Evolutionary conservation across 2,329 filamentous ascomycete species (phyloP), one percentile per base, ranked within the genome.

Genomic region (Hymenoscyphus fraxineus): DNA sequence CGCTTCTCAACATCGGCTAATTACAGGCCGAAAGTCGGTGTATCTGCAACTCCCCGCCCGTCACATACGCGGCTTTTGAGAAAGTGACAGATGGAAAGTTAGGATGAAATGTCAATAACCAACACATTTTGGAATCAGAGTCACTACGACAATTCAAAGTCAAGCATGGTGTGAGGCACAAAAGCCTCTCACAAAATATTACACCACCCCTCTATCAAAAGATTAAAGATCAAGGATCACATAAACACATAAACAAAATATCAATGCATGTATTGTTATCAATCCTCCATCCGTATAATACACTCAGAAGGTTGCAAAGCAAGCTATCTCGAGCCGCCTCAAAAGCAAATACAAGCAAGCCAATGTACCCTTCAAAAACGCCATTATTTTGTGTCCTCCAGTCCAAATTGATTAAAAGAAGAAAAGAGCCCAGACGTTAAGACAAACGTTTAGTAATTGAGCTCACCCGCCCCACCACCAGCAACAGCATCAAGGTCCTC

Each of bases 401-500:
- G 19, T 51, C 44, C 44, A 51, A 51, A 51, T 51, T 51, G 44
- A 51, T 51, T 9, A 51, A 35, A 35, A 35, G 9, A 9, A 12
- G 19, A 22, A 22, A 51, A 51, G 10, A 27, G 2, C 44, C n/a
- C 44, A 51, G 12, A 12, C 44, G 44, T 51, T 22, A 10, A 51
- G 4, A 51, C n/a, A 22, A 22, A 31, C 32, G 19, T 40, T 71
- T 65, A 98, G 75, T 98, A 98, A 78, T 98, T 96, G 73, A 98
- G 80, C 79, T 97, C 94, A 35, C 91, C 90, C 51, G 89, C 87
- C 51, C 89, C 91, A 41, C 85, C 82, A 15, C 88, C 86, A 44
- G 87, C 87, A 64, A 90, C 89, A 57, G 96, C 94, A 79, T 99
- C 95, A 31, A 99, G 81, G 75, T 99, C 95, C 77, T 99, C 96